Base-by-base conservation (phyloP, 352 stramenopile species). In the Phytophthora palmivora region DNA sequence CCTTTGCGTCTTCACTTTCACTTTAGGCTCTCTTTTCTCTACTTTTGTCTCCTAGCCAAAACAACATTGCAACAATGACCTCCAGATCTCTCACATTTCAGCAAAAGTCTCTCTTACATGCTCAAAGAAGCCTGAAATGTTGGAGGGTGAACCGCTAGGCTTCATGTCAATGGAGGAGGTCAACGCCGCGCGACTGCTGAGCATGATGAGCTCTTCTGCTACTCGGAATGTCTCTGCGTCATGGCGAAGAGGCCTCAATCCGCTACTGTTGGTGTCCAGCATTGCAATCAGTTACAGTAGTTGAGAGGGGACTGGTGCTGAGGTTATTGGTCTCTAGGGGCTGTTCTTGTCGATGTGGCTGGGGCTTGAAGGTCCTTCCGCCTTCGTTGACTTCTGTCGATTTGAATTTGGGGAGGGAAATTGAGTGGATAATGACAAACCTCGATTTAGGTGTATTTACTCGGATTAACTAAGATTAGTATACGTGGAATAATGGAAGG, bases 171-270 rank as follows among this genome's bases (percentile, higher is more conserved):
- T 38, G 8, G 50, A 41, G 4, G 50, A 63, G 28, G 50, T 18
- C 14, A 52, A 30, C 16, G 57, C 41, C 50, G 48, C 42, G 21
- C 57, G 59, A 39, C 50, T 73, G 61, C 83, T 92, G 18, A 92
- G 70, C 67, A 89, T 72, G 63, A 92, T 91, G 54, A 92, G 79
- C 70, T 92, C 83, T 46, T 89, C 72, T 1, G 83, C 83, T 42
- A 92, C 83, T 33, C 79, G 79, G 59, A 92, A 91, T 16, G 79
- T 92, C 58, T 92, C 83, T 15, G 73, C 79, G 48, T 92, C 80
- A 54, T 88, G 78, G 16, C 60, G 52, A 36, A 70, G 24, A 11
- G 61, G 38, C 39, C 47, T 39, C 7, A 62, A 48, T 37, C 46
- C 33, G 26, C 44, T 45, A 52, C 43, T 55, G 43, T 28, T 34